Conservation (phyloP, 73 alveolate genomes). For the Blepharisma japonicum region DNA sequence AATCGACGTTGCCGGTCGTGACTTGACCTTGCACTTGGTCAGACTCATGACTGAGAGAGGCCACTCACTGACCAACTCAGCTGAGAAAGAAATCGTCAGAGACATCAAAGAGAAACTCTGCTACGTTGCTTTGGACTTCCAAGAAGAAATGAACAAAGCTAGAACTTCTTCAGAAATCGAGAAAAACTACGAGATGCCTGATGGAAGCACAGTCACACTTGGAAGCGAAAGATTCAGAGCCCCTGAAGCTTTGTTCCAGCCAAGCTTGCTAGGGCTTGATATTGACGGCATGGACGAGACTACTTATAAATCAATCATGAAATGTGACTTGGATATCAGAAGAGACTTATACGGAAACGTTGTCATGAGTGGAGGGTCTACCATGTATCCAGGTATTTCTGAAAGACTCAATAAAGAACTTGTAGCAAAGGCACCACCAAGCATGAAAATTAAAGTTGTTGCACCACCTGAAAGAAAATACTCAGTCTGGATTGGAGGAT, state of each 20-base stretch:
- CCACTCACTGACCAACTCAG: conserved; percentile 72
- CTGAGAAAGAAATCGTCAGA: conserved; percentile 91
- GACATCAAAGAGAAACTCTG: conserved; percentile 90
- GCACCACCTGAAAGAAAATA: conserved; percentile 75
- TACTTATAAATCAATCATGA: conserved; percentile 64
- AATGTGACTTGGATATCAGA: conserved; percentile 66
- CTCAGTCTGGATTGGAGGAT: conserved; percentile 83
- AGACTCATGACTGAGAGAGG: conserved; percentile 81
- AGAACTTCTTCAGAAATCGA: conserved; percentile 60
- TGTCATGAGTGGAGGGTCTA: conserved; percentile 84
- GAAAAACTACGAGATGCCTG: conserved; percentile 72
- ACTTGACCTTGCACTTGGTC: conserved; percentile 78
- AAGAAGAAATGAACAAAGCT: conserved; percentile 66
- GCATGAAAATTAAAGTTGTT: conserved; percentile 53
- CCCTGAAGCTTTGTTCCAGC: conserved; percentile 83
- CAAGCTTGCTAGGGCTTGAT: conserved; percentile 71
- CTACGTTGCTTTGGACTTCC: conserved; percentile 85
- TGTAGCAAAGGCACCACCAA: conserved; percentile 47
- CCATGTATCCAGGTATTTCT: conserved; percentile 70
- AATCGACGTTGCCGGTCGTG: conserved; percentile 91
- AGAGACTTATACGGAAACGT: conserved; percentile 74
- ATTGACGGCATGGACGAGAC: conserved; percentile 80
- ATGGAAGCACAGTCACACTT: conserved; percentile 74
- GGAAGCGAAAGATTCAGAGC: conserved; percentile 77
- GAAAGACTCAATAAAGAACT: conserved; percentile 85